Evolutionary conservation across 2,329 filamentous ascomycete genomes (phyloP).

Genomic region (Lachnellula willkommii): DNA sequence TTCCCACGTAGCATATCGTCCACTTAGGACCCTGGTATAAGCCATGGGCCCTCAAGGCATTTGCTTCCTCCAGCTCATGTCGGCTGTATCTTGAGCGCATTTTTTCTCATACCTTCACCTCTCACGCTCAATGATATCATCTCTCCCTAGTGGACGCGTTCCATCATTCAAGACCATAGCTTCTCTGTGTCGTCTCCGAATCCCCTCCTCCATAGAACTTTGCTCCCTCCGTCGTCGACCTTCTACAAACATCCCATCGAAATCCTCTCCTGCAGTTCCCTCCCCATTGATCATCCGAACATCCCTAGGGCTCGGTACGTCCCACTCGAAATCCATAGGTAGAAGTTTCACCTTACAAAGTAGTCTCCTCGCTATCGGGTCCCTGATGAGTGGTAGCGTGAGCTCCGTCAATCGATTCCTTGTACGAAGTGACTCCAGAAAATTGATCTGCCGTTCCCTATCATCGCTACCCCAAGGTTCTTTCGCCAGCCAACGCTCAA

Average conservation of each 20-base stretch:
- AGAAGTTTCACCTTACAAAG: constrained; percentile 28
- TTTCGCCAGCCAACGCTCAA: constrained; percentile 68
- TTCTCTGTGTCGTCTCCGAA: constrained; percentile 72
- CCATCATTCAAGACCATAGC: constrained; percentile 89
- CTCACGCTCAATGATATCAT: constrained; percentile 67
- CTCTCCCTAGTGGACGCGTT: constrained; percentile 64
- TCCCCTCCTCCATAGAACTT: constrained; percentile 62
- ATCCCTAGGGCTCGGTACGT: constrained; percentile 39
- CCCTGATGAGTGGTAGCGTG: constrained; percentile 35
- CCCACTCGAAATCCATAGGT: constrained; percentile 29
- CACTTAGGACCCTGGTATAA: background rate
- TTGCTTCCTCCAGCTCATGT: too few relatives aligned
- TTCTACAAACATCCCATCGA: constrained; percentile 30
- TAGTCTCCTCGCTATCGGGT: constrained; percentile 21
- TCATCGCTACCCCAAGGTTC: constrained; percentile 62
- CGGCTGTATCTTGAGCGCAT: too few relatives aligned
- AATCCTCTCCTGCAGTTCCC: constrained; percentile 40
- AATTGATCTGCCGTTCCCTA: constrained; percentile 49
- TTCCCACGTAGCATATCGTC: background rate
- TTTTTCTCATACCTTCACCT: background rate
- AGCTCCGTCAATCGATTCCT: constrained; percentile 39
- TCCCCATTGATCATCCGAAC: constrained; percentile 46
- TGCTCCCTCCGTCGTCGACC: constrained; percentile 43
- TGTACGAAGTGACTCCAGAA: constrained; percentile 32
- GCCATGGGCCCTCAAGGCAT: background rate